Evolutionary conservation across 441 rosid species (phyloP).

Genomic region (Syzygium malaccense): DNA sequence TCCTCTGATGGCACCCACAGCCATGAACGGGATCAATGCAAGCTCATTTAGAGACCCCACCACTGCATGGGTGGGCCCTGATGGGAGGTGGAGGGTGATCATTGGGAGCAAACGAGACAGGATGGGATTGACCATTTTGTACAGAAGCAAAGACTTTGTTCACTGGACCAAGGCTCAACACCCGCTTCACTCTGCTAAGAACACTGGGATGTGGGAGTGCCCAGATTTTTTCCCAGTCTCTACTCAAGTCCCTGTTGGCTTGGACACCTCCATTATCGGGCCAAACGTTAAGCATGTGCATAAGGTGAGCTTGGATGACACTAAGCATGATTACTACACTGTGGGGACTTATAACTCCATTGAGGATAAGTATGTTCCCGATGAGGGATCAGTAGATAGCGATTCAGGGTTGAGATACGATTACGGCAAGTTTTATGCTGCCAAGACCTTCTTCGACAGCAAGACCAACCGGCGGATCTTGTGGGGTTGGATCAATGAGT

Average conservation of each 20-base stretch:
- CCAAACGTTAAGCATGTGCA: constrained; percentile 32
- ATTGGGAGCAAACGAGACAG: constrained; percentile 47
- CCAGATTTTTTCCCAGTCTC: constrained; percentile 68
- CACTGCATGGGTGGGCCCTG: constrained; percentile 71
- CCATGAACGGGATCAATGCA: constrained; percentile 37
- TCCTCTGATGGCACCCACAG: constrained; percentile 56
- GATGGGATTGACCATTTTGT: constrained; percentile 43
- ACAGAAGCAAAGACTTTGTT: constrained; percentile 52
- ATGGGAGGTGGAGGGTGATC: constrained; percentile 49
- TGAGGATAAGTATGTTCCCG: constrained; percentile 23
- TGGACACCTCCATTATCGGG: constrained; percentile 27
- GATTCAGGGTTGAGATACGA: constrained; percentile 35
- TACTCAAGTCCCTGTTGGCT: constrained; percentile 11
- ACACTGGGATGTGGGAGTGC: constrained; percentile 93
- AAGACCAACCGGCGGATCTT: constrained; percentile 30
- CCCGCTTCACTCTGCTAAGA: constrained; percentile 46
- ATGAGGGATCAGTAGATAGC: constrained; percentile 28
- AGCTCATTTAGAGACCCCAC: constrained; percentile 79
- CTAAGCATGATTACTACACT: constrained; percentile 29
- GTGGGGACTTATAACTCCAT: constrained; percentile 25
- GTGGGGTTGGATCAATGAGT: constrained; percentile 48
- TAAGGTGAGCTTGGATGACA: constrained; percentile 33
- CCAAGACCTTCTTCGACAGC: constrained; percentile 43
- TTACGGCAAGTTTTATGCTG: constrained; percentile 44
- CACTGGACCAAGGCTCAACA: constrained; percentile 34